Base-by-base conservation (phyloP, 345 rosid species). In the Nasturtium officinale region DNA sequence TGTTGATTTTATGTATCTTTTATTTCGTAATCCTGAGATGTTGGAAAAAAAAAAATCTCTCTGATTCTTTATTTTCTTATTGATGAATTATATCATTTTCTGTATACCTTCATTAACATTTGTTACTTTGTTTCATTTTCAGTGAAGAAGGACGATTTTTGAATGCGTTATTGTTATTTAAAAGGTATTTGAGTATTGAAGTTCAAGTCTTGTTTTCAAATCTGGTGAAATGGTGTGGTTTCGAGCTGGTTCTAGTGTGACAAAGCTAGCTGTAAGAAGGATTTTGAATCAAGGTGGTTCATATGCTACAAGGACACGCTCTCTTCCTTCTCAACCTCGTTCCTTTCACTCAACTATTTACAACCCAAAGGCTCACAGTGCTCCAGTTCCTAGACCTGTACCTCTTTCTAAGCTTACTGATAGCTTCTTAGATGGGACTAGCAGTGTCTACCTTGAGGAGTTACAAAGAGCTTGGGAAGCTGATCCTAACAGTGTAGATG, bases 401-500 rank as follows among this genome's bases (percentile, higher is more conserved):
- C 93, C 93, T 8, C 89, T 88, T 18, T 88, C 94, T 13, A 88
- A 81, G 87, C 82, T 90, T n/a, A 82, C 94, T 51, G 96, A 90
- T 71, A 88, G 84, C 45, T 90, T 90, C 76, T 68, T 90, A 50
- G 94, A 88, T 77, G 94, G 87, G 28, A 84, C 96, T 5, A 90
- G 92, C 69, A 90, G 91, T 72, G 92, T 88, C 0, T 90, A 90
- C 65, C 81, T 88, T 33, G 96, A 90, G 85, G 92, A 87, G 90
- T 85, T 90, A 16, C 92, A 90, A 18, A 79, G 86, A 25, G 86
- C 97, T 6, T 88, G 97, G 97, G 90, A 90, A 77, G 62, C 89
- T 72, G 92, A 90, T 28, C 88, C 92, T 0, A 80, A 57, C 43
- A 88, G 87, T 43, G 92, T 88, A 20, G 97, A 90, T 80, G 97